Conservation (phyloP, 2,329 filamentous ascomycete genomes). For the Diaporthe nobilis region DNA sequence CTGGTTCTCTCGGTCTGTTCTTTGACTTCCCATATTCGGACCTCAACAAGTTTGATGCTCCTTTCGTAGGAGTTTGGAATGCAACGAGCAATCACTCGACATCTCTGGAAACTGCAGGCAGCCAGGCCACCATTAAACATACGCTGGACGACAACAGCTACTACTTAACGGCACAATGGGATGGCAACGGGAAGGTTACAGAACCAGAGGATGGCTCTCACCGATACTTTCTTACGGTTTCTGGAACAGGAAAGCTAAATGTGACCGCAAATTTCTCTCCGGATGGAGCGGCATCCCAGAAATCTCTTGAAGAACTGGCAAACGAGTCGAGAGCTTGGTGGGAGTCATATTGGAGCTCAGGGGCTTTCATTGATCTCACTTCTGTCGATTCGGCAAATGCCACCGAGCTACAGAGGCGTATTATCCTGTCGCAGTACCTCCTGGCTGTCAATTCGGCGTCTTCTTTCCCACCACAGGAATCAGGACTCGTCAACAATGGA, state of each 20-base stretch:
- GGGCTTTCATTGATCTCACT: constrained; percentile 67
- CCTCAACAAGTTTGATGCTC: constrained; percentile 66
- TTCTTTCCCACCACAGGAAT: constrained; percentile 60
- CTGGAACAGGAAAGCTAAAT: constrained; percentile 47
- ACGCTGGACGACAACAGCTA: constrained; percentile 60
- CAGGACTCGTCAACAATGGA: constrained; percentile 66
- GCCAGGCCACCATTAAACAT: constrained; percentile 58
- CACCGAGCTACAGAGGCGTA: constrained; percentile 65
- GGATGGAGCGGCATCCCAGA: constrained; percentile 43
- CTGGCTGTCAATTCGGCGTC: constrained; percentile 67
- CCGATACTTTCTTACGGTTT: constrained; percentile 56
- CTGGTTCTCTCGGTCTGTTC: constrained; percentile 59
- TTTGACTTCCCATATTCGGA: constrained; percentile 67
- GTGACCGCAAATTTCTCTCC: constrained; percentile 53
- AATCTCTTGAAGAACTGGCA: constrained; percentile 48
- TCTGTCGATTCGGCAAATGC: constrained; percentile 56
- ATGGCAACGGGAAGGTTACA: constrained; percentile 51
- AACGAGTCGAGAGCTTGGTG: constrained; percentile 59
- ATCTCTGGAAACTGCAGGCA: constrained; percentile 47
- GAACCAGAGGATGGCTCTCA: constrained; percentile 55
- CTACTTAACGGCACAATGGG: constrained; percentile 56
- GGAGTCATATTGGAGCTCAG: constrained; percentile 63
- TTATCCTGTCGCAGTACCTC: constrained; percentile 67
- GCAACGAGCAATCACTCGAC: constrained; percentile 61
- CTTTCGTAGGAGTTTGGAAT: constrained; percentile 67